These are phyloP conservation scores for Scenedesmus sp. DNA, from an alignment of 163 green algal species.

Conservation along the genomic window DNA sequence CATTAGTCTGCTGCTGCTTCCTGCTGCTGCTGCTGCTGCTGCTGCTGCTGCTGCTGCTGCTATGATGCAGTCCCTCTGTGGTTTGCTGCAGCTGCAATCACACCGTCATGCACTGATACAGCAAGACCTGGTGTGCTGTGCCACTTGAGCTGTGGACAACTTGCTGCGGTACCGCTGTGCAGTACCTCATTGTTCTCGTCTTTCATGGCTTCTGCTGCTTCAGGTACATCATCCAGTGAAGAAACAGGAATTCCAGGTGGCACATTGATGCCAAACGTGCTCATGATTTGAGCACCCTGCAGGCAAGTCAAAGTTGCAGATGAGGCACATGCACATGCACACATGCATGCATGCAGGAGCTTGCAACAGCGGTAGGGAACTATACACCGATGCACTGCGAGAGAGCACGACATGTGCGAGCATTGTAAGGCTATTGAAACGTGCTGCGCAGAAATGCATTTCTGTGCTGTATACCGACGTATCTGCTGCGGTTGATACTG, in stretches of 20 bases:
- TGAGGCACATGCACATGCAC: background rate
- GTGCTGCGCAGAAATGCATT: background rate
- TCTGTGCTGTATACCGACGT: background rate
- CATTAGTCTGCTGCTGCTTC: too few species aligned
- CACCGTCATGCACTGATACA: too few species aligned
- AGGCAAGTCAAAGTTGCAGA: background rate
- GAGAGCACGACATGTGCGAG: background rate
- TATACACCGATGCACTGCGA: background rate
- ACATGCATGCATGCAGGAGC: too few species aligned
- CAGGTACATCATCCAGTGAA: slow-evolving; percentile 83
- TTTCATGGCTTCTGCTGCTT: slow-evolving; percentile 74
- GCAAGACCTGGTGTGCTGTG: too few species aligned
- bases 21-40: background rate
- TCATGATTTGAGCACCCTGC: slow-evolving; percentile 96
- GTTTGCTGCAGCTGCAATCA: too few species aligned
- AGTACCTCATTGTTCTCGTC: slow-evolving; percentile 76
- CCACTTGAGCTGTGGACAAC: background rate
- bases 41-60: too few species aligned
- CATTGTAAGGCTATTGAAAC: background rate
- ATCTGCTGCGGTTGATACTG: slow-evolving; percentile 3
- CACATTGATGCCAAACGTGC: slow-evolving; percentile 94
- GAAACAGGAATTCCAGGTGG: slow-evolving; percentile 87
- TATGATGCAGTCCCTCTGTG: background rate
- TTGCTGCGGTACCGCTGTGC: background rate
- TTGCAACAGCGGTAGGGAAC: background rate